Base-by-base conservation (phyloP, 805 yeast species). In the Candida xiaguanensis region DNA sequence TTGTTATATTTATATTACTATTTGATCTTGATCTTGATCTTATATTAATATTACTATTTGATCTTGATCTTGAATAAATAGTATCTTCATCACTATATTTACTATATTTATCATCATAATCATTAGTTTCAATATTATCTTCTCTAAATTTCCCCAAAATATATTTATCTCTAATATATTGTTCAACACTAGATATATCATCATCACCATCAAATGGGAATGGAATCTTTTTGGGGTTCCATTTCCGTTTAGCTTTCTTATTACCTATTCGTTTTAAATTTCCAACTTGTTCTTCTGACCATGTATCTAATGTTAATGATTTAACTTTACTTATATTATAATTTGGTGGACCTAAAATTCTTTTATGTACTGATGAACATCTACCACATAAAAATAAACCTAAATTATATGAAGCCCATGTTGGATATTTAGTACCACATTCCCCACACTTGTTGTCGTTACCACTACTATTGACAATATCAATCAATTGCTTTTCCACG, bases 351-450 rank as follows among this genome's bases (percentile, higher is more conserved):
- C 63, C 64, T 16, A 68, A 53, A 31, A 85, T 65, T 40, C 75
- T 74, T 44, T 87, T 68, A 59, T 87, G 95, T 24, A 80, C 71
- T 3, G 86, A 78, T 7, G 95, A 91, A 70, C 95, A 87, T 47
- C 93, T 67, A 12, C 93, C 93, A 65, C 95, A 87, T 13, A 87
- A 65, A 43, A 87, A 80, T 4, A 85, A 63, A 19, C 95, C 95
- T 31, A 85, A 44, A 44, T 56, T 65, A 41, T 52, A 59, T 27
- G 70, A 64, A 2, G 72, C 73, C 72, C 72, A 68, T 49, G 84
- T 85, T 7, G 95, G 93, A 57, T 74, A 80, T 3, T 74, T 55
- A 4, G 78, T 63, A 2, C 77, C 75, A 62, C 95, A 86, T 55
- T 86, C 95, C 26, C 89, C 95, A 59, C 95, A 86, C 54, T 70